Conservation (phyloP, 768 basidiomycete genomes). For the Leccinum fibrillosum region DNA sequence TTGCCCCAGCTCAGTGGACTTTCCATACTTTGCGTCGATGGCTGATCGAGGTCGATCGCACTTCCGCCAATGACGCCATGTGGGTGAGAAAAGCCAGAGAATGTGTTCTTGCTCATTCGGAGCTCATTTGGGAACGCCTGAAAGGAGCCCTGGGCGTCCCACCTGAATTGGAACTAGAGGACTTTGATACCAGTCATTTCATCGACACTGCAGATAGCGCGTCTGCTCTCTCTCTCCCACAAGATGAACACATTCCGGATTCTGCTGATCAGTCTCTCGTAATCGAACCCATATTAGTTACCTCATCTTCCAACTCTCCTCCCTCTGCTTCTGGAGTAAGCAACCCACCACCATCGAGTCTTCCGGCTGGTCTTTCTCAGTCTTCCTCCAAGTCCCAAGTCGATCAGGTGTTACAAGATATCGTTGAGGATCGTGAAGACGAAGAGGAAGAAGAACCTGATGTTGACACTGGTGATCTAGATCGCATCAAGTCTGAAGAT, state of each 20-base stretch:
- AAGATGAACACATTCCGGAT: not conserved
- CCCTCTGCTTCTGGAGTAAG: slow-evolving; percentile 17
- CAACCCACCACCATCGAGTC: slow-evolving; percentile 39
- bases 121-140: slow-evolving; percentile 89
- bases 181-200: slow-evolving; percentile 12
- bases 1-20: slow-evolving; percentile 69
- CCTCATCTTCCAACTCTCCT: slow-evolving; percentile 22
- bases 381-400: slow-evolving; percentile 24
- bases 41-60: slow-evolving; percentile 62
- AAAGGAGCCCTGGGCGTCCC: slow-evolving; percentile 88
- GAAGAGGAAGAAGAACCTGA: slow-evolving; percentile 44
- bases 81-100: slow-evolving; percentile 75
- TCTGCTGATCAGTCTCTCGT: slow-evolving; percentile 17
- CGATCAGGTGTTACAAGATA: slow-evolving; percentile 48
- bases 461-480: slow-evolving; percentile 10
- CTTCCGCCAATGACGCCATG: slow-evolving; percentile 59
- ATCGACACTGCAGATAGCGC: not conserved
- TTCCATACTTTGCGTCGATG: slow-evolving; percentile 67
- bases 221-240: not conserved
- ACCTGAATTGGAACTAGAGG: slow-evolving; percentile 72
- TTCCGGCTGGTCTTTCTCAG: slow-evolving; percentile 31
- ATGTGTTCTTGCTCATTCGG: slow-evolving; percentile 73
- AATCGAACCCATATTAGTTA: slow-evolving; percentile 56
- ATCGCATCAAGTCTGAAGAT: slow-evolving; percentile 16
- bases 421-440: slow-evolving; percentile 46